phyloP scores from a whole-genome alignment of 495 filamentous ascomycete species.

The Trichoderma gamsii region DNA sequence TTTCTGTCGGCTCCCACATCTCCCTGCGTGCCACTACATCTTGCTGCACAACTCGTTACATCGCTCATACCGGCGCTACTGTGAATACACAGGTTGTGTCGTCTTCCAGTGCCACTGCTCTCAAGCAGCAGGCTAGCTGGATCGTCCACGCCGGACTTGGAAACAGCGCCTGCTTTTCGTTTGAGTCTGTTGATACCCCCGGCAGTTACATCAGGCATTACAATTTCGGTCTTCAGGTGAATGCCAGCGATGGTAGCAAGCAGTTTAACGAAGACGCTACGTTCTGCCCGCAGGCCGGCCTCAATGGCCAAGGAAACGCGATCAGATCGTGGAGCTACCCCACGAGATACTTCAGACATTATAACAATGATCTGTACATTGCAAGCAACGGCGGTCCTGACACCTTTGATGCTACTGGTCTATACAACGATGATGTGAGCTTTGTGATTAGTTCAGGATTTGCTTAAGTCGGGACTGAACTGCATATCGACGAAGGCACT shows the following conservation, averaged over 20 bases:
- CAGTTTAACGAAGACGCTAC: slow-evolving; percentile 51
- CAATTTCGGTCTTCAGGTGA: slow-evolving; percentile 40
- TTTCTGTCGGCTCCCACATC: slow-evolving; percentile 44
- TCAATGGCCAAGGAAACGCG: slow-evolving; percentile 43
- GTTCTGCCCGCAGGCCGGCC: slow-evolving; percentile 44
- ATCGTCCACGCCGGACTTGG: slow-evolving; percentile 46
- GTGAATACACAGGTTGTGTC: slow-evolving; percentile 40
- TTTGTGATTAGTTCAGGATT: slow-evolving; percentile 38
- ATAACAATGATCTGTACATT: slow-evolving; percentile 37
- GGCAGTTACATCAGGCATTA: slow-evolving; percentile 51
- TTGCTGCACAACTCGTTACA: slow-evolving; percentile 34
- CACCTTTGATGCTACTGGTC: slow-evolving; percentile 39
- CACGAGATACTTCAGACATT: slow-evolving; percentile 51
- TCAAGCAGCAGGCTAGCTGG: slow-evolving; percentile 50
- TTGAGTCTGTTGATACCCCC: slow-evolving; percentile 50
- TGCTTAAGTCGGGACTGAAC: not conserved
- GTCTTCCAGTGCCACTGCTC: slow-evolving; percentile 40
- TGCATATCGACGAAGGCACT: too few species aligned
- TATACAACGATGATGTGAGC: slow-evolving; percentile 49
- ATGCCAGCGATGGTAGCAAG: slow-evolving; percentile 45
- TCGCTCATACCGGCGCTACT: slow-evolving; percentile 39
- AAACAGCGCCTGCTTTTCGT: slow-evolving; percentile 49
- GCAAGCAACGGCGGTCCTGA: slow-evolving; percentile 50
- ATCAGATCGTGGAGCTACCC: slow-evolving; percentile 52
- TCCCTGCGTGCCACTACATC: slow-evolving; percentile 43